Evolutionary conservation across 345 rosid species (phyloP).

Genomic region (Erodium maritimum): DNA sequence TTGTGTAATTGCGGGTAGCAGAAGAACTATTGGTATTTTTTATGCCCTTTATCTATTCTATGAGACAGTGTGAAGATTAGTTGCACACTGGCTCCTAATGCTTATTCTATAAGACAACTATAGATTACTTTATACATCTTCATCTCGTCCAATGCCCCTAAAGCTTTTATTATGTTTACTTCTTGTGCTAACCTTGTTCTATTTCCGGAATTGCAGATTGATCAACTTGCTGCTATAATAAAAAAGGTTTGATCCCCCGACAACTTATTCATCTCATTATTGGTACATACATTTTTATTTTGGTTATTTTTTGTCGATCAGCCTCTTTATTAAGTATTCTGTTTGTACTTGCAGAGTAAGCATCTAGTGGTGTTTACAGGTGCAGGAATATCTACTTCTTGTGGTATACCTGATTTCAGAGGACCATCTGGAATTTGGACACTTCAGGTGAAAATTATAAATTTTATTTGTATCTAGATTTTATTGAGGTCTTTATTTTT

Average conservation of each 20-base stretch:
- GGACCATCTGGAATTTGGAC: constrained; percentile 99
- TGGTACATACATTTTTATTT: background rate
- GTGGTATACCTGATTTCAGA: constrained; percentile 96
- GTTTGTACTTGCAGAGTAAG: constrained; percentile 78
- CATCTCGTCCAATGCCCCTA: background rate
- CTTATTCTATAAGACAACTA: too few species aligned
- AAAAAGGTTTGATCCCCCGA: constrained; percentile 32
- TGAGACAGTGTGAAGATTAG: too few species aligned
- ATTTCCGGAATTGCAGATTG: constrained; percentile 36
- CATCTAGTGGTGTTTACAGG: constrained; percentile 97
- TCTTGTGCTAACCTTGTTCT: constrained; percentile 8
- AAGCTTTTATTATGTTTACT: background rate
- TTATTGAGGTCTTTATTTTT: too few species aligned
- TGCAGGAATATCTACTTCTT: constrained; percentile 96
- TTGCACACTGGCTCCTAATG: too few species aligned
- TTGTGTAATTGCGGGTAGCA: too few species aligned
- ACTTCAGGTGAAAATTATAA: constrained; percentile 45
- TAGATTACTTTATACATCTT: too few species aligned
- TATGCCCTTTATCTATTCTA: too few species aligned
- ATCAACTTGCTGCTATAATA: constrained; percentile 41
- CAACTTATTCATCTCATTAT: background rate
- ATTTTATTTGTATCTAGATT: background rate
- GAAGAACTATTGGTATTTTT: too few species aligned
- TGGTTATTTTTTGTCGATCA: constrained; percentile 4
- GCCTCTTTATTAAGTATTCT: constrained; percentile 18